Base-by-base conservation (phyloP, 352 stramenopile genomes). In the Globisporangium nodosum region DNA sequence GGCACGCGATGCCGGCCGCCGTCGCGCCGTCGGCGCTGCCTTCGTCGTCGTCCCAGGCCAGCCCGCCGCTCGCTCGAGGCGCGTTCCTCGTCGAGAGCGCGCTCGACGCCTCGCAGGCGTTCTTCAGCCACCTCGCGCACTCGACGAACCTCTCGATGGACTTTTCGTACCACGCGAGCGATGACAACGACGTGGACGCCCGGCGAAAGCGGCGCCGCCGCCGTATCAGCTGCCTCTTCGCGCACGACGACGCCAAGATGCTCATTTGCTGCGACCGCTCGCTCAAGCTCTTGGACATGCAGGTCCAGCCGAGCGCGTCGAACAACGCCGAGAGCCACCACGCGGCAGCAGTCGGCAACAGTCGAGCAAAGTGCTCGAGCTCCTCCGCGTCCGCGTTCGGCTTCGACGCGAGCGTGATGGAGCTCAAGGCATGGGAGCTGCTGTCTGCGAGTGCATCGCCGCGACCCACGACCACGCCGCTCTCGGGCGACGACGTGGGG, bases 221-320 rank as follows among this genome's bases (percentile, higher is more conserved):
- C 30, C 78, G 77, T 5, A 73, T 91, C 53, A 78, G 75, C 55
- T 87, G 78, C 48, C 48, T 89, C 21, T 91, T 91, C 62, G 69
- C 77, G 13, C 65, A 73, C 48, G 81, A 91, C 53, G 79, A 80
- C 8, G 57, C 78, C 5, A 86, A 86, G 57, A 75, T 91, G 61
- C 61, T 82, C 16, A 83, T 82, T 16, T 88, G 73, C 60, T 86
- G 75, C 51, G 77, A 89, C 49, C 61, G 69, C 9, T 68, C 65
- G 33, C 72, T 91, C 27, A 91, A 89, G 65, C 52, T 91, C 24
- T 87, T 87, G 49, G 74, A 80, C 27, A 76, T 91, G 69, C 68
- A 60, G 16, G 52, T 68, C 20, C 37, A 66, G 47, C 24, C 54
- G 16, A 60, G 39, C 31, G 15, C 37, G 4, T 13, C 35, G 35